phyloP scores from a whole-genome alignment of 2,329 filamentous ascomycete species.

The Epichloe glyceriae region DNA sequence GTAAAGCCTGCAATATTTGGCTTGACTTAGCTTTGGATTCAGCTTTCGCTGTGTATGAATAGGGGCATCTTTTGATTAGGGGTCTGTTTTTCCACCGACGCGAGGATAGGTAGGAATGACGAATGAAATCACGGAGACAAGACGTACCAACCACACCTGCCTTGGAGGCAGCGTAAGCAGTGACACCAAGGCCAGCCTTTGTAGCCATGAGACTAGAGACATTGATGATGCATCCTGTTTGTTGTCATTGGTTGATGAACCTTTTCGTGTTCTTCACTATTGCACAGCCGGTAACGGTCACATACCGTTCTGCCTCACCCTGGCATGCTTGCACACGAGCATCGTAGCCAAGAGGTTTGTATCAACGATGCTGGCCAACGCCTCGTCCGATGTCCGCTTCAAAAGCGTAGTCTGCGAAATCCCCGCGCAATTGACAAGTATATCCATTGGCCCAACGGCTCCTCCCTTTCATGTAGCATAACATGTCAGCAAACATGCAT shows the following conservation, averaged over 20 bases:
- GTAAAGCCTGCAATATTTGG: constrained; percentile 43
- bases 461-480: background rate
- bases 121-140: constrained; percentile 2
- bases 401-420: constrained; percentile 54
- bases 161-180: constrained; percentile 67
- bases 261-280: background rate
- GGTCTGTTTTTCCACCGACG: too few relatives aligned
- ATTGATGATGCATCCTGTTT: constrained; percentile 61
- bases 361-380: constrained; percentile 45
- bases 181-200: constrained; percentile 56
- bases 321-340: constrained; percentile 40
- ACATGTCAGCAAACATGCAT: background rate
- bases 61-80: background rate
- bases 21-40: background rate
- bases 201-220: constrained; percentile 62
- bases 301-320: constrained; percentile 20
- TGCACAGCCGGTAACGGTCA: too few relatives aligned
- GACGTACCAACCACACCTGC: constrained; percentile 58
- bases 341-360: constrained; percentile 61
- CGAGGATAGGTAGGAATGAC: constrained; percentile 4
- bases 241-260: background rate
- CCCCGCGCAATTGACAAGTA: constrained; percentile 73
- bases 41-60: constrained; percentile 7
- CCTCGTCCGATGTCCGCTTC: constrained; percentile 34
- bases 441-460: constrained; percentile 27